Conservation (phyloP, 352 stramenopile genomes). For the Globisporangium echinulatum region DNA sequence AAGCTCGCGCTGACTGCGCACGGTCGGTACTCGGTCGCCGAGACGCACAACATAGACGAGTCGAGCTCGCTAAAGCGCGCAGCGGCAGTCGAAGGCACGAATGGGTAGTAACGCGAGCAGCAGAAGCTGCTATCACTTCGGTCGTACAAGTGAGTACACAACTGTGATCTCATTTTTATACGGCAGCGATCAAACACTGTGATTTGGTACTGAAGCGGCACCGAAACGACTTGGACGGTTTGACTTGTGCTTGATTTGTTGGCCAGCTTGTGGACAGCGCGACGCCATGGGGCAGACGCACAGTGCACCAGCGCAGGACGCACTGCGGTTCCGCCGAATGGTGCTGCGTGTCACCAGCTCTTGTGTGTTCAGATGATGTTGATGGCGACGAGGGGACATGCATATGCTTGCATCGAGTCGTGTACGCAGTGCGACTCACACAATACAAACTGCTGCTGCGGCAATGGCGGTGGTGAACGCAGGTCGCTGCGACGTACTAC, state of each 20-base stretch:
- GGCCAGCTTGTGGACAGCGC: background rate
- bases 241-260: background rate
- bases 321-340: slow-evolving; percentile 53
- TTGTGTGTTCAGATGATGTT: slow-evolving; percentile 3
- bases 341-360: slow-evolving; percentile 5
- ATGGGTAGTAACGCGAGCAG: too few species aligned
- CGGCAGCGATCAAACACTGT: too few species aligned
- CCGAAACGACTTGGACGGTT: background rate
- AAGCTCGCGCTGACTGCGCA: background rate
- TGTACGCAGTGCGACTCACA: too few species aligned
- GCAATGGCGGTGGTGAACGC: background rate
- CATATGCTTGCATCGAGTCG: too few species aligned
- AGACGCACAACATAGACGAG: background rate
- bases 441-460: background rate
- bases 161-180: too few species aligned
- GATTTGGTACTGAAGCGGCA: too few species aligned
- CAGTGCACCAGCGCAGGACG: slow-evolving; percentile 41
- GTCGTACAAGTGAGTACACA: too few species aligned
- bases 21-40: background rate
- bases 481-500: slow-evolving; percentile 46
- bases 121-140: too few species aligned
- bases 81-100: background rate
- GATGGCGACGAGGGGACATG: too few species aligned
- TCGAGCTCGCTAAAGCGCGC: background rate
- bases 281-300: slow-evolving; percentile 47